phyloP scores from a whole-genome alignment of 2,329 filamentous ascomycete species.

The Xenoacremonium recifei region DNA sequence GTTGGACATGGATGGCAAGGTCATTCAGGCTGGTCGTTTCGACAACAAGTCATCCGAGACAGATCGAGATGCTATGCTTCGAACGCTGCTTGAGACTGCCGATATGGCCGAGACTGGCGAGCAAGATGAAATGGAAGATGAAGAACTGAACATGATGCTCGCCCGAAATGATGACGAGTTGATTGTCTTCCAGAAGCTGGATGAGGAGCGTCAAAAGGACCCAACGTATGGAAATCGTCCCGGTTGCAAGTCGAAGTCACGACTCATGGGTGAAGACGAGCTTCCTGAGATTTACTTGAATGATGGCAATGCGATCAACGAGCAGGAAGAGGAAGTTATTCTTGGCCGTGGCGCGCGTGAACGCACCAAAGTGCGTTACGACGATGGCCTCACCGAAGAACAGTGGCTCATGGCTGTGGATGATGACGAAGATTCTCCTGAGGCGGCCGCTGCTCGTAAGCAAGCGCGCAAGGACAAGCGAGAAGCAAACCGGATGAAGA shows the following conservation, averaged over 20 bases:
- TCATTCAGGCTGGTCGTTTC: conserved; percentile 98
- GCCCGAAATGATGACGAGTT: conserved; percentile 85
- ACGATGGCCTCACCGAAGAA: conserved; percentile 96
- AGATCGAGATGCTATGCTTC: conserved; percentile 93
- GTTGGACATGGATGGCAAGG: conserved; percentile 98
- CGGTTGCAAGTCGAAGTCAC: conserved; percentile 66
- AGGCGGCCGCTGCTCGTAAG: conserved; percentile 89
- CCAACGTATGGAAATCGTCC: conserved; percentile 68
- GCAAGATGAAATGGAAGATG: conserved; percentile 97
- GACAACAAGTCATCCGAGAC: conserved; percentile 99
- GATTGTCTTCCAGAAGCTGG: conserved; percentile 74
- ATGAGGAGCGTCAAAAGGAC: conserved; percentile 67
- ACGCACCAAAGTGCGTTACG: conserved; percentile 90
- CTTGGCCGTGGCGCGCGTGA: conserved; percentile 90
- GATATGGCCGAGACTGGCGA: conserved; percentile 68
- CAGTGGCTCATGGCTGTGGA: conserved; percentile 99
- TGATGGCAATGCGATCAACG: conserved; percentile 77
- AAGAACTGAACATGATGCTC: conserved; percentile 93
- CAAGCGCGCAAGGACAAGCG: conserved; percentile 80
- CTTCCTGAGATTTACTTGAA: conserved; percentile 91
- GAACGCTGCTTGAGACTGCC: conserved; percentile 85
- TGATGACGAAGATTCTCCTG: conserved; percentile 90
- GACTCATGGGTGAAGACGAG: conserved; percentile 84
- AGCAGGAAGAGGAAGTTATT: conserved; percentile 74
- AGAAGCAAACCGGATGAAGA: conserved; percentile 71